Conservation (phyloP, 2,329 filamentous ascomycete genomes). For the Orbilia oligospora region DNA sequence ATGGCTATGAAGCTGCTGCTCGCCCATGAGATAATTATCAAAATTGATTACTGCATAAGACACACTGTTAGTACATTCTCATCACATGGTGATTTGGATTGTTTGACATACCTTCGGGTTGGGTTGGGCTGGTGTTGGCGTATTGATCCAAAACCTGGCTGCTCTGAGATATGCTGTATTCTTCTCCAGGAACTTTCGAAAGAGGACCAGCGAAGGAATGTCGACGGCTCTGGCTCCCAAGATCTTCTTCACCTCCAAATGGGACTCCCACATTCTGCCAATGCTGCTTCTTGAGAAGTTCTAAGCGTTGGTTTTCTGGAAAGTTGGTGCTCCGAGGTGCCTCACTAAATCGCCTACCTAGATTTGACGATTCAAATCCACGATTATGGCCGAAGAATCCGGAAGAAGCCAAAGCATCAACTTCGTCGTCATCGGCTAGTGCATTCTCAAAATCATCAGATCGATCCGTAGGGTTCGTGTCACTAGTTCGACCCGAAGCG, state of each 20-base stretch:
- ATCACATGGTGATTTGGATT: constrained; percentile 66
- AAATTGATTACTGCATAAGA: constrained; percentile 65
- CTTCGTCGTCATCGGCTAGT: constrained; percentile 64
- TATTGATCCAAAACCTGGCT: constrained; percentile 68
- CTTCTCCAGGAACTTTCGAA: constrained; percentile 61
- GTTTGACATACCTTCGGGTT: constrained; percentile 66
- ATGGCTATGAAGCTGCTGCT: constrained; percentile 66
- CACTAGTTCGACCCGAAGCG: constrained; percentile 42
- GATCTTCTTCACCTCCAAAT: constrained; percentile 72
- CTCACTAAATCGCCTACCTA: constrained; percentile 67
- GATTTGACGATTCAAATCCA: constrained; percentile 55
- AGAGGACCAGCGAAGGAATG: constrained; percentile 79
- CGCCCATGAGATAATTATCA: constrained; percentile 65
- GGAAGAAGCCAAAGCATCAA: constrained; percentile 61
- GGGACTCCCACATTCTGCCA: constrained; percentile 78
- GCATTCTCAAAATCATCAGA: constrained; percentile 64
- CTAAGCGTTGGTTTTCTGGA: constrained; percentile 75
- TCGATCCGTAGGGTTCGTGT: constrained; percentile 48
- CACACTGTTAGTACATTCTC: constrained; percentile 66
- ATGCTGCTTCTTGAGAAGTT: constrained; percentile 77
- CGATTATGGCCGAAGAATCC: constrained; percentile 60
- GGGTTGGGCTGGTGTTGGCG: constrained; percentile 65
- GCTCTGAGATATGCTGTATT: constrained; percentile 70
- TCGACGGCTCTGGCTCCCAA: constrained; percentile 80
- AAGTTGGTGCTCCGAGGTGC: constrained; percentile 66